Base-by-base conservation (phyloP, 1,139 yeast species). In the Tardiomyces depauwii region DNA sequence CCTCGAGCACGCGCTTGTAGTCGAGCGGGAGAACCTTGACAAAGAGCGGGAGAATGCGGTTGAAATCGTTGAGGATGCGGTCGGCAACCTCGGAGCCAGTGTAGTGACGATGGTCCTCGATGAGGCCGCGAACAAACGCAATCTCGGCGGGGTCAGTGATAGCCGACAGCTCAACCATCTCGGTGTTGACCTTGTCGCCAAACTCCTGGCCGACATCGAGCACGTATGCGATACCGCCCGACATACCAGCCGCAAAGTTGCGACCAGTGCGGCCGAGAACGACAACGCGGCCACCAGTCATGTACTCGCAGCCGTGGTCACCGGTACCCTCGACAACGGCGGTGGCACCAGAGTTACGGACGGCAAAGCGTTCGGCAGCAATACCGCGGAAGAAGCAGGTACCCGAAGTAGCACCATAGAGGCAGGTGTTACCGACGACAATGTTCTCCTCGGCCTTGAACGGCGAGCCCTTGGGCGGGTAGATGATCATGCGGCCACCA, bases 261-360 rank as follows among this genome's bases (percentile, higher is more conserved):
- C 97, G 80, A 51, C 96, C 97, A 60, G 95, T 85, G 48, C 80
- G 70, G 44, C 97, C 96, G 56, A 91, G 76, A 46, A 91, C 87
- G 62, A 91, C 86, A 51, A 91, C 95, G 60, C 97, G 80, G 65
- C 98, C 98, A 66, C 98, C 97, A 59, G 97, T 88, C 98, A 91
- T 91, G 72, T 91, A 91, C 68, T 91, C 98, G 72, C 96, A 91
- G 47, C 98, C 97, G 66, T 91, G 96, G 64, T 89, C 96, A 72
- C 98, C 98, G 53, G 87, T 83, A 63, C 96, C 96, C 70, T 91
- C 98, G 54, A 87, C 88, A 53, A 91, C 97, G 54, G 95, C 93
- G 50, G 82, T 83, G 40, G 97, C 97, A 67, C 98, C 98, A 40
- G 97, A 91, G 75, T 91, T 91, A 73, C 98, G 84, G 49, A 91